Evolutionary conservation across 805 yeast species (phyloP), one percentile per base, ranked within the genome.

Genomic region (Lachancea lanzarotensis): DNA sequence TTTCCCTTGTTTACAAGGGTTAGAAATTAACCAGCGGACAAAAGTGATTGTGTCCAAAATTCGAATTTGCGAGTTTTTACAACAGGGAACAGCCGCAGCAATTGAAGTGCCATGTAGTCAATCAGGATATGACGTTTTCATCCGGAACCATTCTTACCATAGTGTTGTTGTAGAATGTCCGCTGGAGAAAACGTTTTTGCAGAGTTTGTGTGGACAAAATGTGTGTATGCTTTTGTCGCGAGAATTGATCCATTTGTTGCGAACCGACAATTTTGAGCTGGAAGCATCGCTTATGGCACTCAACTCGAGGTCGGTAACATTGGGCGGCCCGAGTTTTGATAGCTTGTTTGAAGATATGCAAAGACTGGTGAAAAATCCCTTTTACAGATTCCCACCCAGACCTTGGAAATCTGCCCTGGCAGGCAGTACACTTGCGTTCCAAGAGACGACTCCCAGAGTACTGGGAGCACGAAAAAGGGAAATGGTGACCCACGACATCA

Each of bases 221-320:
- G 43, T 22, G 37, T 40, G 43, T 22, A 40, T 40, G 37, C 38
- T 41, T 17, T 29, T 41, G 30, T 34, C 45, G 3, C 38, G 45
- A 8, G 45, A 41, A 19, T n/a, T 41, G 27, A 29, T 34, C 8
- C 45, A 41, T 19, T 8, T 18, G 35, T 13, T 41, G 5, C 39
- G 45, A 16, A 25, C 27, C 16, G 29, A 27, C 10, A 4, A 20
- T 4, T 12, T 41, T 16, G 16, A 27, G n/a, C 39, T 35, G 19
- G 13, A 30, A n/a, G 13, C 45, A 16, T 15, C 16, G 33, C 32
- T 35, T n/a, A 12, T 20, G 11, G 18, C 25, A 27, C 33, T 41
- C 9, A 35, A 30, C 15, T 27, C 38, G 17, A 18, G 39, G 17
- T 16, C 38, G 3, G 29, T 41, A 15, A 35, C 39, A 17, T 10